A percentile compares a stretch with the other conserved stretches of the same genome.
These are phyloP conservation scores for Tylopilus microsporus DNA, from an alignment of 1,284 basidiomycete species.

Conservation along the genomic window DNA sequence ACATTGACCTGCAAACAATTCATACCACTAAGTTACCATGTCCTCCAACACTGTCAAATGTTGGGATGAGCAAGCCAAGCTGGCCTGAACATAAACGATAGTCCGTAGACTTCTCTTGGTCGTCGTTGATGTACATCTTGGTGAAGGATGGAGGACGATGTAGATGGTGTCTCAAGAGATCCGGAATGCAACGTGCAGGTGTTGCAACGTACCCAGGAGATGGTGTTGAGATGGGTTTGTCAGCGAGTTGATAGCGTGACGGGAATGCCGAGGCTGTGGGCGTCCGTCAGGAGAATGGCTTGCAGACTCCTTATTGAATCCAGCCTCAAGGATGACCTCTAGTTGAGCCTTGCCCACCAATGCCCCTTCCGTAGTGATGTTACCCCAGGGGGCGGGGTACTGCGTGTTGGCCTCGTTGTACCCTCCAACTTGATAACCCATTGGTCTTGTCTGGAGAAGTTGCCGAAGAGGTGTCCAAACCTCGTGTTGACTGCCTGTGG, in stretches of 20 bases:
- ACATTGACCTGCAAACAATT: too few relatives aligned
- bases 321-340: slow-evolving; percentile 83
- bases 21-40: too few relatives aligned
- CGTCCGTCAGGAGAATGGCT: slow-evolving; percentile 36
- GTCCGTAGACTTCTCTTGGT: slow-evolving; percentile 58
- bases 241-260: slow-evolving; percentile 58
- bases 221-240: slow-evolving; percentile 44
- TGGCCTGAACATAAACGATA: slow-evolving; percentile 21
- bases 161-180: slow-evolving; percentile 40
- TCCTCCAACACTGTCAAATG: too few relatives aligned
- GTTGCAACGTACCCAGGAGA: slow-evolving; percentile 42
- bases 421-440: slow-evolving; percentile 82
- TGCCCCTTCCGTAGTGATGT: slow-evolving; percentile 45
- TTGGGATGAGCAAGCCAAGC: too few relatives aligned
- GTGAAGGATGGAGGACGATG: slow-evolving; percentile 48
- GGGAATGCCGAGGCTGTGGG: slow-evolving; percentile 37
- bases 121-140: slow-evolving; percentile 39
- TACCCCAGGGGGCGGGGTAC: slow-evolving; percentile 74
- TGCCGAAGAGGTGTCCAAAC: slow-evolving; percentile 71
- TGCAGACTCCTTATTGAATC: slow-evolving; percentile 60
- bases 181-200: slow-evolving; percentile 49
- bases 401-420: slow-evolving; percentile 82
- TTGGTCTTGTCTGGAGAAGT: slow-evolving; percentile 85
- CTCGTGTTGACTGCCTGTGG: slow-evolving; percentile 60
- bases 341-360: slow-evolving; percentile 73